Percentiles rank a stretch among this genome's conserved stretches.
These are phyloP conservation scores for Rosa rugosa DNA, from an alignment of 306 rosid species.

Conservation along the genomic window DNA sequence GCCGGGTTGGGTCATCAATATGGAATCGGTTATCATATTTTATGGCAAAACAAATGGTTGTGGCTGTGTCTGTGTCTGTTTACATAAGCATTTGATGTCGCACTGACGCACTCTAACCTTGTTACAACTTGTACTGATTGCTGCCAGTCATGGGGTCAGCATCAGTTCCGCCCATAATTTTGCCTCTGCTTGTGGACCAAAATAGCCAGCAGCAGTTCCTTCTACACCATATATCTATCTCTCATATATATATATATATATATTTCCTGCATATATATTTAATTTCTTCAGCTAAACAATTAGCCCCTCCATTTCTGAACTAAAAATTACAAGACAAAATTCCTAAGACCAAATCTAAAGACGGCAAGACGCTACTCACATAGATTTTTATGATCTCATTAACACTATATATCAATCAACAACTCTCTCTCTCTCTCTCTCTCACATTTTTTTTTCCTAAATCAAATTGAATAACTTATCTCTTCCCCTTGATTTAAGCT, in stretches of 20 bases:
- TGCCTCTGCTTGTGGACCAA: not conserved
- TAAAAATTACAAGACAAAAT: no score
- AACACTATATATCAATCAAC: no score
- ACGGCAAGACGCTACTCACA: no score
- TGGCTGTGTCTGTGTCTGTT: not conserved
- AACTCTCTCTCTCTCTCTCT: no score
- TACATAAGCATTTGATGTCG: not conserved
- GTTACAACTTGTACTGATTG: not conserved
- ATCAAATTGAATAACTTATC: not conserved
- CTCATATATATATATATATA: no score
- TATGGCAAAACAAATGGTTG: not conserved
- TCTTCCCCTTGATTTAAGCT: not conserved
- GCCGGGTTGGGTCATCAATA: not conserved
- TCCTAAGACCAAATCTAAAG: not conserved
- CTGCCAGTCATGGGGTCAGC: not conserved
- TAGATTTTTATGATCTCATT: no score
- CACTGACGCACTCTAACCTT: not conserved
- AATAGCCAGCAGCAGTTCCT: not conserved
- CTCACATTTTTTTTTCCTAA: no score
- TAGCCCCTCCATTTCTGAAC: not conserved
- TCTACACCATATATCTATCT: not conserved
- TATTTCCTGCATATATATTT: not conserved
- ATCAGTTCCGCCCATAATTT: not conserved
- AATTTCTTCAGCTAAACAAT: not conserved
- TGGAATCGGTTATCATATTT: not conserved